Percentiles rank a stretch among this genome's conserved stretches.
These are phyloP conservation scores for Anisodus acutangulus DNA, from an alignment of 257 asterid species.

Conservation along the genomic window DNA sequence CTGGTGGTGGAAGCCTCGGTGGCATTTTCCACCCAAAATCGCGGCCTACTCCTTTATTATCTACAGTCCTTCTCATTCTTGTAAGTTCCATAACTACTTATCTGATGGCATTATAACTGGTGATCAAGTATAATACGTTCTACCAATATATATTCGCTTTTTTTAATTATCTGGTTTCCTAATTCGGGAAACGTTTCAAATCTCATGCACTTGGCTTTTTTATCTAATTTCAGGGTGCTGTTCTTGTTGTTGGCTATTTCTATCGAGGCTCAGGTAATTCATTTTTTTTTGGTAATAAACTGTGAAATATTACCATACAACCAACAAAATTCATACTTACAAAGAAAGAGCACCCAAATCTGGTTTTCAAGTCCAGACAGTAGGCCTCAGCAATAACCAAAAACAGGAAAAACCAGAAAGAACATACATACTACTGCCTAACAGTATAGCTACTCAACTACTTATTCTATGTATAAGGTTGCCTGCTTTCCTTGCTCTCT, in stretches of 20 bases:
- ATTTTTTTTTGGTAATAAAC: too few relatives aligned
- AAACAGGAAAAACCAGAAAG: too few relatives aligned
- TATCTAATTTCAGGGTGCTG: slow-evolving; percentile 42
- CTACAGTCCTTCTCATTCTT: slow-evolving; percentile 44
- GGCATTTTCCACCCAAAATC: slow-evolving; percentile 51
- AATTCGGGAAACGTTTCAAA: background rate
- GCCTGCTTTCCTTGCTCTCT: too few relatives aligned
- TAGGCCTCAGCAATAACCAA: too few relatives aligned
- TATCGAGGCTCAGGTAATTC: slow-evolving; percentile 46
- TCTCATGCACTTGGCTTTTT: background rate
- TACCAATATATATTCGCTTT: background rate
- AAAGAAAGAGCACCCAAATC: too few relatives aligned
- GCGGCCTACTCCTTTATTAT: slow-evolving; percentile 40
- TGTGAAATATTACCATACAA: too few relatives aligned
- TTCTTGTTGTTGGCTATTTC: slow-evolving; percentile 43
- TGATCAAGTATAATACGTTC: background rate
- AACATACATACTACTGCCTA: too few relatives aligned
- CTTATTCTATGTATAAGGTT: too few relatives aligned
- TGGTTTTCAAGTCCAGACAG: too few relatives aligned
- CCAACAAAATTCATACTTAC: too few relatives aligned
- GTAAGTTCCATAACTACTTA: slow-evolving; percentile 30
- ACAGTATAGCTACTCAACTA: too few relatives aligned
- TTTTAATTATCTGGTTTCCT: background rate
- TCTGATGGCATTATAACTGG: background rate
- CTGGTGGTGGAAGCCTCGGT: slow-evolving; percentile 39